A percentile compares a stretch with the other conserved stretches of the same genome.
Conservation (phyloP, 2,329 filamentous ascomycete genomes). For the Ascochyta pisi region DNA sequence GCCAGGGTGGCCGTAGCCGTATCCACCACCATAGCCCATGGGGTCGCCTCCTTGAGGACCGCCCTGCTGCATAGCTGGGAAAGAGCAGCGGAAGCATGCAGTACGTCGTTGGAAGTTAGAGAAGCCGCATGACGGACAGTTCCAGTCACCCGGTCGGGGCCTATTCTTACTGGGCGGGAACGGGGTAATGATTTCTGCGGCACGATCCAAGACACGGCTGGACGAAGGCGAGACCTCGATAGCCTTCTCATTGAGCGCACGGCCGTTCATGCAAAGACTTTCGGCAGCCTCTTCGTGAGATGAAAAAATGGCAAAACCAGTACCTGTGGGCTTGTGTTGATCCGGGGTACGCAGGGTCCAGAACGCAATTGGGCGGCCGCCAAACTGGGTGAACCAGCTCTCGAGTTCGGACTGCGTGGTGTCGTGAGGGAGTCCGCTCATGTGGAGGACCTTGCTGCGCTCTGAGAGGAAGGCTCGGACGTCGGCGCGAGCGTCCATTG, state of each 20-base stretch:
- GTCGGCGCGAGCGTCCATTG: slow-evolving; percentile 96
- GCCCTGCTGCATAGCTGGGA: slow-evolving; percentile 87
- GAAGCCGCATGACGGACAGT: slow-evolving; percentile 97
- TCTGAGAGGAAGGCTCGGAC: slow-evolving; percentile 95
- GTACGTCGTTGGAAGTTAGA: slow-evolving; percentile 99
- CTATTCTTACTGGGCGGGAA: slow-evolving; percentile 99
- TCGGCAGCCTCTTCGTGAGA: slow-evolving; percentile 83
- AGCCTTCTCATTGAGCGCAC: slow-evolving; percentile 96
- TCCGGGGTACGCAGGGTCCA: slow-evolving; percentile 98
- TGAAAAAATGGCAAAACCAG: slow-evolving; percentile 97
- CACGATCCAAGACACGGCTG: slow-evolving; percentile 93
- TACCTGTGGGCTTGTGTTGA: slow-evolving; percentile 99
- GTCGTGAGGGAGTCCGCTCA: slow-evolving; percentile 96
- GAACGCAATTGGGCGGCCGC: slow-evolving; percentile 95
- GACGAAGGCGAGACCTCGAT: slow-evolving; percentile 98
- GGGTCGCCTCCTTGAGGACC: slow-evolving; percentile 70
- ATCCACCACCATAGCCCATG: slow-evolving; percentile 63
- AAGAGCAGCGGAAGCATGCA: slow-evolving; percentile 98
- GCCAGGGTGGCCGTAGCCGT: slow-evolving; percentile 67
- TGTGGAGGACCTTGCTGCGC: slow-evolving; percentile 96
- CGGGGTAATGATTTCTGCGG: slow-evolving; percentile 92
- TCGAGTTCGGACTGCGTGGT: slow-evolving; percentile 98
- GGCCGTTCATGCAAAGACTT: slow-evolving; percentile 98
- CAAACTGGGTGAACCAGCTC: slow-evolving; percentile 99
- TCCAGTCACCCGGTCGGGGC: slow-evolving; percentile 97